Evolutionary conservation across 2,329 filamentous ascomycete species (phyloP).

Genomic region (Camptophora hylomeconis): DNA sequence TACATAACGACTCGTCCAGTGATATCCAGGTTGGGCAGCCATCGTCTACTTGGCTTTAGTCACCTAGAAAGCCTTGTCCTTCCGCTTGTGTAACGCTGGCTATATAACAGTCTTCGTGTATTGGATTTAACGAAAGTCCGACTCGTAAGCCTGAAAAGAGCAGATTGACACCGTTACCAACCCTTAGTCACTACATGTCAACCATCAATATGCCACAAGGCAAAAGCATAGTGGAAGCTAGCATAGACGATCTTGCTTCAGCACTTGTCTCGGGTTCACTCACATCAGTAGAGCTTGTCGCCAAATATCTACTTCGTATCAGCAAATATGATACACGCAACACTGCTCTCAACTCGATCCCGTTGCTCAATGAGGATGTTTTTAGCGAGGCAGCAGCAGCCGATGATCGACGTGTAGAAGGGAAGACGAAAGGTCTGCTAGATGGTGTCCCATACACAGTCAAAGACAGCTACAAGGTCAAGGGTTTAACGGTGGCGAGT

Average conservation of each 20-base stretch:
- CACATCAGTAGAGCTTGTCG: conserved; percentile 34
- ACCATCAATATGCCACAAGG: no score
- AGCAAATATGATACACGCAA: conserved; percentile 32
- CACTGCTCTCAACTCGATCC: conserved; percentile 33
- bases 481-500: conserved; percentile 39
- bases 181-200: no score
- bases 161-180: no score
- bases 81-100: no score
- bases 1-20: no score
- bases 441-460: conserved; percentile 46
- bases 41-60: no score
- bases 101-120: no score
- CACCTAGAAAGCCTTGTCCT: no score
- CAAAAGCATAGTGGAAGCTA: conserved; percentile 36
- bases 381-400: conserved; percentile 36
- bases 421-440: conserved; percentile 25
- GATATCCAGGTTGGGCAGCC: no score
- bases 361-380: conserved; percentile 33
- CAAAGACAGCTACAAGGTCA: conserved; percentile 45
- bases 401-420: conserved; percentile 30
- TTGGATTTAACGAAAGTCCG: no score
- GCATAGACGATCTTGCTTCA: conserved; percentile 30
- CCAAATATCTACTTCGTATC: conserved; percentile 36
- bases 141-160: no score
- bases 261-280: conserved; percentile 28